A percentile compares a stretch with the other conserved stretches of the same genome.
These are phyloP conservation scores for Fusarium circinatum DNA, from an alignment of 2,329 filamentous ascomycete genomes.

Conservation along the genomic window DNA sequence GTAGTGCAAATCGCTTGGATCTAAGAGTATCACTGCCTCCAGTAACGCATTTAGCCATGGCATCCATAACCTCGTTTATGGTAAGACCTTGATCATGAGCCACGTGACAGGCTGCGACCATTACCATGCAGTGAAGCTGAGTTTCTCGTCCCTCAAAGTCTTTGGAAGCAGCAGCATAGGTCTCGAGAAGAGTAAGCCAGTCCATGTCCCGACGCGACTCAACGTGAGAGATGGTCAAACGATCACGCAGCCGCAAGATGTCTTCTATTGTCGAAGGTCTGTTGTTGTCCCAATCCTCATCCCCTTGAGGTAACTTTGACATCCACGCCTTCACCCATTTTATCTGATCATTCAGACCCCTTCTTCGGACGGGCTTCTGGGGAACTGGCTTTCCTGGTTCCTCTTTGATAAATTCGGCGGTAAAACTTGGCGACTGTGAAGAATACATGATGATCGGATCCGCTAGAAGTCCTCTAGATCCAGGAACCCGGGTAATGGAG, in stretches of 20 bases:
- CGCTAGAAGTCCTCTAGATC: slow-evolving; percentile 22
- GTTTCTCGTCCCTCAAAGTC: slow-evolving; percentile 40
- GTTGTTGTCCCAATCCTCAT: slow-evolving; percentile 44
- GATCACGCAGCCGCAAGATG: slow-evolving; percentile 32
- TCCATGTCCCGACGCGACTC: slow-evolving; percentile 37
- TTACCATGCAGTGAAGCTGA: slow-evolving; percentile 42
- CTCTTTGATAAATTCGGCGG: slow-evolving; percentile 41
- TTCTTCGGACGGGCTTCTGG: slow-evolving; percentile 39
- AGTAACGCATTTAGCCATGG: slow-evolving; percentile 42
- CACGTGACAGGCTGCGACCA: slow-evolving; percentile 42
- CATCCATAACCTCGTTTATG: slow-evolving; percentile 33
- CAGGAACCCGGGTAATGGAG: slow-evolving; percentile 16
- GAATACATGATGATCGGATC: slow-evolving; percentile 32
- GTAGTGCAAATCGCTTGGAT: slow-evolving; percentile 42
- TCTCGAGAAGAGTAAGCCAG: slow-evolving; percentile 38
- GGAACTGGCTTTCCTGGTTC: slow-evolving; percentile 39
- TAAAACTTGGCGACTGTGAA: slow-evolving; percentile 31
- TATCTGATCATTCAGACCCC: slow-evolving; percentile 40
- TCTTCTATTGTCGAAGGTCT: slow-evolving; percentile 37
- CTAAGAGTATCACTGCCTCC: slow-evolving; percentile 41
- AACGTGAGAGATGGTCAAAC: slow-evolving; percentile 36
- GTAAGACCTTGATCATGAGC: slow-evolving; percentile 37
- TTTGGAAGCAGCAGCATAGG: slow-evolving; percentile 37
- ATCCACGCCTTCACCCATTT: slow-evolving; percentile 43
- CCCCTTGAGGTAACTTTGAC: slow-evolving; percentile 41